Percentiles rank a stretch among this genome's conserved stretches.
Evolutionary conservation across 352 stramenopile species (phyloP).

Genomic region (Pythium aristosporum): DNA sequence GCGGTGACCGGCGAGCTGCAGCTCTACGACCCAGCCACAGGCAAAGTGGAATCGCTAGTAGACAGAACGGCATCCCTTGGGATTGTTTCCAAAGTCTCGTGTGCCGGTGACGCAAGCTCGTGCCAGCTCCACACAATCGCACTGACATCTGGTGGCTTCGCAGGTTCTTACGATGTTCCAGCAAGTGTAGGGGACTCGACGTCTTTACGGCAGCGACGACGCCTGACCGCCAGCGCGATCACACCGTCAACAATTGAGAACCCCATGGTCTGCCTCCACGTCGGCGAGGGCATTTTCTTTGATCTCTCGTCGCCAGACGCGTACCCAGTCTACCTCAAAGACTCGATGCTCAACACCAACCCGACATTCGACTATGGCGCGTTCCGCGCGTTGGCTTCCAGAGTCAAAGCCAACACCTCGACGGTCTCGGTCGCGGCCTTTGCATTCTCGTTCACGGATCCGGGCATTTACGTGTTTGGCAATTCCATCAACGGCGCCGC

Average conservation of each 20-base stretch:
- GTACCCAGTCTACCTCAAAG: slow-evolving; percentile 93
- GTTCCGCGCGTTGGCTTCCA: slow-evolving; percentile 74
- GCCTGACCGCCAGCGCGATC: slow-evolving; percentile 13
- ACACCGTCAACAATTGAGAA: slow-evolving; percentile 50
- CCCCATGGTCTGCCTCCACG: slow-evolving; percentile 84
- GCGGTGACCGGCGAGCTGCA: slow-evolving; percentile 46
- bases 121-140: slow-evolving; percentile 63
- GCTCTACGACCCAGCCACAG: slow-evolving; percentile 56
- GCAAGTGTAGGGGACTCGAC: slow-evolving; percentile 17
- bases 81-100: slow-evolving; percentile 62
- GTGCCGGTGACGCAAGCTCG: slow-evolving; percentile 19
- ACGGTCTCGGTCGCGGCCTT: slow-evolving; percentile 78
- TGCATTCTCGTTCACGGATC: slow-evolving; percentile 82
- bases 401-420: slow-evolving; percentile 55
- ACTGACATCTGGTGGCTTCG: slow-evolving; percentile 51
- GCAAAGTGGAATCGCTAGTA: slow-evolving; percentile 24
- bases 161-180: slow-evolving; percentile 62
- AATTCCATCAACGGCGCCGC: slow-evolving; percentile 68
- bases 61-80: slow-evolving; percentile 14
- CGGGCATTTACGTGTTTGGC: slow-evolving; percentile 89
- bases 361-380: slow-evolving; percentile 88
- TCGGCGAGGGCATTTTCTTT: slow-evolving; percentile 87
- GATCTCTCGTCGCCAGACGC: slow-evolving; percentile 72
- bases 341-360: slow-evolving; percentile 95
- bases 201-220: slow-evolving; percentile 6